phyloP scores from a whole-genome alignment of 805 yeast genomes.

The Kluyveromyces siamensis region DNA sequence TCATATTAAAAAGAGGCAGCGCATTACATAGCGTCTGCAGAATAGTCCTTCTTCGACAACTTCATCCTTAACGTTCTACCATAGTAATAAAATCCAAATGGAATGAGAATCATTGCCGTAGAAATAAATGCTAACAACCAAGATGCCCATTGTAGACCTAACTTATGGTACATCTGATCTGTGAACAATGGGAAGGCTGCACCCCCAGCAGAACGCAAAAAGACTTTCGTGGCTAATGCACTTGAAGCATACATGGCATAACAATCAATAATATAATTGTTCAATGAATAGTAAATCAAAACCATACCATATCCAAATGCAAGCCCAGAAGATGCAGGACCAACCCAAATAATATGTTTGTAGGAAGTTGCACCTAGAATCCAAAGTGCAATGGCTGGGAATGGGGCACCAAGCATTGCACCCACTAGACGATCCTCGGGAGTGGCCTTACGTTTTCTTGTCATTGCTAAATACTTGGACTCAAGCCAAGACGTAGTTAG shows the following conservation, averaged over 20 bases:
- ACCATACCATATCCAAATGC: constrained; percentile 76
- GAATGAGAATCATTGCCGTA: constrained; percentile 65
- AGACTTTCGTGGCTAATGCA: constrained; percentile 75
- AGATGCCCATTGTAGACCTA: constrained; percentile 76
- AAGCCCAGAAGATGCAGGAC: constrained; percentile 69
- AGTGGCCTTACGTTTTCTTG: constrained; percentile 48
- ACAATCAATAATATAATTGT: constrained; percentile 85
- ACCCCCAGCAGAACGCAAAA: constrained; percentile 75
- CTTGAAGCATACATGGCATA: constrained; percentile 75
- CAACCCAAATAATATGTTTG: constrained; percentile 68
- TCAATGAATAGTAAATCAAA: constrained; percentile 63
- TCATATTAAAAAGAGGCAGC: not conserved
- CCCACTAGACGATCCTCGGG: constrained; percentile 79
- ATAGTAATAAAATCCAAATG: constrained; percentile 60
- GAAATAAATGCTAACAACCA: constrained; percentile 72
- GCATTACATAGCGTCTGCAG: constrained; percentile 24
- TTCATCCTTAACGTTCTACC: constrained; percentile 57
- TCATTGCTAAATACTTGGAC: constrained; percentile 42
- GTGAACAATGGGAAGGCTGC: constrained; percentile 79
- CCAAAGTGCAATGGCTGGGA: constrained; percentile 73
- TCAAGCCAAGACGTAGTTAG: constrained; percentile 70
- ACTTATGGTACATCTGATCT: constrained; percentile 66
- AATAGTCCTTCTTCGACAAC: constrained; percentile 60
- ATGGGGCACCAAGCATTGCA: constrained; percentile 76
- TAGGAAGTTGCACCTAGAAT: constrained; percentile 73